Percentiles rank a stretch among this genome's conserved stretches.
Evolutionary conservation across 768 basidiomycete species (phyloP).

Genomic region (Mrakia gelida): DNA sequence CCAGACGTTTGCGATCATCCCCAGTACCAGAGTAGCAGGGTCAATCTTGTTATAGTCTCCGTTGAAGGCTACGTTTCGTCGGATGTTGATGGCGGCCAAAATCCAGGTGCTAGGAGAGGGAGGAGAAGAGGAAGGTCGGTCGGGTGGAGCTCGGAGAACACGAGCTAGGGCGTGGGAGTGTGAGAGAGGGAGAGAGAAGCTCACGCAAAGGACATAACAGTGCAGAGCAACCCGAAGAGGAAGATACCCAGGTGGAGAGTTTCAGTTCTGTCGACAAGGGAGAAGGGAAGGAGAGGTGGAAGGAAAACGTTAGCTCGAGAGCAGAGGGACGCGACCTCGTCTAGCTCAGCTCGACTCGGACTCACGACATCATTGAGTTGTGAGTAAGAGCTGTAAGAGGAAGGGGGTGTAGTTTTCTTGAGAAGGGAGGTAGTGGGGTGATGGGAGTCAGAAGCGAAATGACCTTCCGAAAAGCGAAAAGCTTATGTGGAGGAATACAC

Average conservation of each 20-base stretch:
- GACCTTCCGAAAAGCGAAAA: neutral
- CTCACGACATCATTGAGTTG: too few relatives aligned
- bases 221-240: neutral
- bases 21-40: constrained; percentile 8
- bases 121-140: too few relatives aligned
- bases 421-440: neutral
- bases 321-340: too few relatives aligned
- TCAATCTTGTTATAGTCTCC: neutral
- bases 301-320: too few relatives aligned
- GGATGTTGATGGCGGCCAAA: constrained; percentile 7
- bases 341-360: too few relatives aligned
- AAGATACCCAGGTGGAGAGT: neutral
- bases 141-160: neutral
- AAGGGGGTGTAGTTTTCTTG: too few relatives aligned
- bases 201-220: constrained; percentile 14
- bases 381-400: too few relatives aligned
- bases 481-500: neutral
- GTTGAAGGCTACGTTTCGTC: neutral
- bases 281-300: neutral
- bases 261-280: neutral
- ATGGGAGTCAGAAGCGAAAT: neutral
- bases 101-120: neutral
- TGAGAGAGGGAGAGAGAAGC: neutral
- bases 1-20: neutral
- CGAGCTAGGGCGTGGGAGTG: neutral